phyloP scores from a whole-genome alignment of 108 stramenopile genomes.

The Fragilariopsis cylindrus region DNA sequence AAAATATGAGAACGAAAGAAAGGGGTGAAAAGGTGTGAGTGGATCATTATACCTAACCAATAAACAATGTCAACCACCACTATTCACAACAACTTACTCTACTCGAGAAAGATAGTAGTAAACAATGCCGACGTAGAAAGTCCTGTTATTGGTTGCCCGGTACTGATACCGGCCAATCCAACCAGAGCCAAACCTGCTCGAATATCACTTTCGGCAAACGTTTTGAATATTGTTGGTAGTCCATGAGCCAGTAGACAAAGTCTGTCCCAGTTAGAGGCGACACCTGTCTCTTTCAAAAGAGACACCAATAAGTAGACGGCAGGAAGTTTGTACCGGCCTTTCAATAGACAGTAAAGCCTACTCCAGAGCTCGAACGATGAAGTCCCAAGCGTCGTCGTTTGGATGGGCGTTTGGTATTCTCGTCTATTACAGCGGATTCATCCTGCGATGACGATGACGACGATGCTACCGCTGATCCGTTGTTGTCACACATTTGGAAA shows the following conservation, averaged over 20 bases:
- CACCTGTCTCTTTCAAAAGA: constrained; percentile 15
- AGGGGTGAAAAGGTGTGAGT: neutral
- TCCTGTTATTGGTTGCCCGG: neutral
- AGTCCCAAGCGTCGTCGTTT: constrained; percentile 24
- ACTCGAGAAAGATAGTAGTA: constrained; percentile 13
- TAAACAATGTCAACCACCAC: neutral
- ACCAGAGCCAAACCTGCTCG: constrained; percentile 23
- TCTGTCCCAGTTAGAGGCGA: constrained; percentile 11
- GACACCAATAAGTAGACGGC: constrained; percentile 13
- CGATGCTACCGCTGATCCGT: no score
- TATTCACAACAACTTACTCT: constrained; percentile 10
- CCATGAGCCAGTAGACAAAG: neutral
- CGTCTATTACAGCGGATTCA: neutral
- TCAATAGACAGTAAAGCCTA: neutral
- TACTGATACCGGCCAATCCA: constrained; percentile 14
- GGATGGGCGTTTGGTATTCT: constrained; percentile 7
- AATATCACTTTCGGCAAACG: constrained; percentile 14
- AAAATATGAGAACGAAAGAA: neutral
- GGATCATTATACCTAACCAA: neutral
- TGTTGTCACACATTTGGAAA: constrained; percentile 6
- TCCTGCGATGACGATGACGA: neutral
- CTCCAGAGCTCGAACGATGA: neutral
- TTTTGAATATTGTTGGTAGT: constrained; percentile 21
- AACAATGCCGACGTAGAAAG: constrained; percentile 16
- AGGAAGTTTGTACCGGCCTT: constrained; percentile 29